Conservation (phyloP, 2,329 filamentous ascomycete genomes). For the Penicillium sp. region DNA sequence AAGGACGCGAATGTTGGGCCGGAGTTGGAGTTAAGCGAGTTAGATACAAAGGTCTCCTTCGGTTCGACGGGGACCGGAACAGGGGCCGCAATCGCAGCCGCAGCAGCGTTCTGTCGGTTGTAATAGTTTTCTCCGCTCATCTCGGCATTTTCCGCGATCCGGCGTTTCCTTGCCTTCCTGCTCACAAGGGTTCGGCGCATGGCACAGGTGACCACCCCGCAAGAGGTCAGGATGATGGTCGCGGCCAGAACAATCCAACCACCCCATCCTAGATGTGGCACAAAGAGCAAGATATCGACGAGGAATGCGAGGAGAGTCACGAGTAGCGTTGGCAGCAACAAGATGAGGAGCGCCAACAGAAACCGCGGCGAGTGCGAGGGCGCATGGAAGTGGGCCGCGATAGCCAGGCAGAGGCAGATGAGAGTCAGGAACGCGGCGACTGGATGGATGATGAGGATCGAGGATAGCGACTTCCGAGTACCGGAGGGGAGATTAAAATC, state of each 20-base stretch:
- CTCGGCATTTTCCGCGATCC: slow-evolving; percentile 89
- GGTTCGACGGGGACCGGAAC: slow-evolving; percentile 42
- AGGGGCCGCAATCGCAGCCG: slow-evolving; percentile 28
- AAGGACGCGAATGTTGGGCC: slow-evolving; percentile 50
- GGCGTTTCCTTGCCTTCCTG: slow-evolving; percentile 86
- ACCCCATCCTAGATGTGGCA: slow-evolving; percentile 90
- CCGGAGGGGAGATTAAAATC: slow-evolving; percentile 65
- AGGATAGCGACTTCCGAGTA: slow-evolving; percentile 69
- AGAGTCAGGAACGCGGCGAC: slow-evolving; percentile 83
- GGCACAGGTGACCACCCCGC: slow-evolving; percentile 82
- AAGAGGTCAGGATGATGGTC: slow-evolving; percentile 77
- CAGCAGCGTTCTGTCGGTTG: slow-evolving; percentile 54
- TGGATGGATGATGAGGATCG: slow-evolving; percentile 88
- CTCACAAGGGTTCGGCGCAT: slow-evolving; percentile 92
- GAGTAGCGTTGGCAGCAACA: slow-evolving; percentile 80
- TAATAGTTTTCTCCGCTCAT: slow-evolving; percentile 97
- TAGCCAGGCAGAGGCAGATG: slow-evolving; percentile 76
- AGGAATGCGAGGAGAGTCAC: slow-evolving; percentile 83
- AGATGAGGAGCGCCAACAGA: slow-evolving; percentile 77
- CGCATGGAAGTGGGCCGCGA: slow-evolving; percentile 78
- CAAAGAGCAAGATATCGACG: slow-evolving; percentile 89
- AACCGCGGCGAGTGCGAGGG: slow-evolving; percentile 89
- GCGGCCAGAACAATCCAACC: slow-evolving; percentile 90
- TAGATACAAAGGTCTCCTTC: slow-evolving; percentile 58
- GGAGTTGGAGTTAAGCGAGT: slow-evolving; percentile 53